phyloP scores from a whole-genome alignment of 2,329 filamentous ascomycete species.

The Penicillium olsonii region DNA sequence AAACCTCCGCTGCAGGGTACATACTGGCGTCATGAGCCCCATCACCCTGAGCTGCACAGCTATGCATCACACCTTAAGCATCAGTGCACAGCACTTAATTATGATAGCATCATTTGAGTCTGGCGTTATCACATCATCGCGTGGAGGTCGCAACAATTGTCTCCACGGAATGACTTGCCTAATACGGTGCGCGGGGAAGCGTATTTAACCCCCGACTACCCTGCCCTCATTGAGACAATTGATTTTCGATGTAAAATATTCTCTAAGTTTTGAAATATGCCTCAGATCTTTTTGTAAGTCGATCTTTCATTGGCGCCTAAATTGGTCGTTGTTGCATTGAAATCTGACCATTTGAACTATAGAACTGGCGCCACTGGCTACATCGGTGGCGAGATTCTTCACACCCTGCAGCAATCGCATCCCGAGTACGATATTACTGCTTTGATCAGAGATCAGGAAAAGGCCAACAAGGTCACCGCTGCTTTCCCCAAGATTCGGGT shows the following conservation, averaged over 20 bases:
- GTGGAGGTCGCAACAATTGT: not conserved
- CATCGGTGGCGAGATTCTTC: conserved; percentile 51
- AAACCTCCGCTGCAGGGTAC: too few relatives aligned
- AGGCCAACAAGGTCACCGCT: conserved; percentile 31
- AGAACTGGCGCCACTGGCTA: conserved; percentile 29
- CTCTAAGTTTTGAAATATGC: not conserved
- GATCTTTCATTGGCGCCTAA: not conserved
- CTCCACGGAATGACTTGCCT: conserved; percentile 6
- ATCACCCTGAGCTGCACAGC: too few relatives aligned
- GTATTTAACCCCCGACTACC: not conserved
- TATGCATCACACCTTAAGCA: too few relatives aligned
- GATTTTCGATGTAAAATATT: not conserved
- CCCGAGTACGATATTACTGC: conserved; percentile 43
- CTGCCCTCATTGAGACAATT: not conserved
- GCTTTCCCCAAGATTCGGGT: conserved; percentile 38
- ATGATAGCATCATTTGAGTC: too few relatives aligned
- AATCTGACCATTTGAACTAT: not conserved
- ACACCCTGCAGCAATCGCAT: conserved; percentile 41
- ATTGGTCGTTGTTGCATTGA: not conserved
- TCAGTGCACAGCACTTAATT: too few relatives aligned
- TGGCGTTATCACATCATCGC: not conserved
- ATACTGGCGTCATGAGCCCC: too few relatives aligned
- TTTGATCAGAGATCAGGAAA: conserved; percentile 28
- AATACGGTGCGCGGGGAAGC: not conserved
- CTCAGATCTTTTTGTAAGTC: conserved; percentile 2